phyloP scores from a whole-genome alignment of 192 early-diverging fungal genomes.

The Funneliformis geosporum region DNA sequence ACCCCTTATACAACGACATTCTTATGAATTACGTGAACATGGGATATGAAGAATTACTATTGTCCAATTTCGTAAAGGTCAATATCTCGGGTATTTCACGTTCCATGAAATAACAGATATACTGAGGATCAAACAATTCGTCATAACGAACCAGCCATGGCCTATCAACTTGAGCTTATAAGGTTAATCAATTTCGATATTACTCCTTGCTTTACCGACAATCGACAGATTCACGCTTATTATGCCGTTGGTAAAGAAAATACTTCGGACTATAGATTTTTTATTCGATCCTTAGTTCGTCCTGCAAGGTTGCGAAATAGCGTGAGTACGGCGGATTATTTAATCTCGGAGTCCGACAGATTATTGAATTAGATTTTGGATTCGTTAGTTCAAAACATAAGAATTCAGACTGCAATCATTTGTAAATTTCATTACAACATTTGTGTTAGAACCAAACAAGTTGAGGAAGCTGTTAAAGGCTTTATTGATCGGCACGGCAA shows the following conservation, averaged over 20 bases:
- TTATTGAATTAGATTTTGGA: constrained; percentile 93
- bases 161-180: constrained; percentile 94
- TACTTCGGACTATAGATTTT: constrained; percentile 94
- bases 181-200: constrained; percentile 94
- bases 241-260: constrained; percentile 95
- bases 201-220: constrained; percentile 92
- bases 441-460: constrained; percentile 84
- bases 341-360: constrained; percentile 93
- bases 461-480: constrained; percentile 81
- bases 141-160: constrained; percentile 97
- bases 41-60: constrained; percentile 88
- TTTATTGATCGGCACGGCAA: constrained; percentile 94
- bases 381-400: constrained; percentile 82
- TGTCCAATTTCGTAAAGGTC: constrained; percentile 79
- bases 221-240: constrained; percentile 95
- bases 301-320: constrained; percentile 80
- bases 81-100: constrained; percentile 93
- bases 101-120: constrained; percentile 89
- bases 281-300: constrained; percentile 96
- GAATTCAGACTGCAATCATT: constrained; percentile 99
- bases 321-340: constrained; percentile 87
- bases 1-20: constrained; percentile 51
- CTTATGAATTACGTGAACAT: constrained; percentile 66
- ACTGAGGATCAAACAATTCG: constrained; percentile 92
- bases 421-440: constrained; percentile 98